Base-by-base conservation (phyloP, 306 rosid species). In the Glycine soja region DNA sequence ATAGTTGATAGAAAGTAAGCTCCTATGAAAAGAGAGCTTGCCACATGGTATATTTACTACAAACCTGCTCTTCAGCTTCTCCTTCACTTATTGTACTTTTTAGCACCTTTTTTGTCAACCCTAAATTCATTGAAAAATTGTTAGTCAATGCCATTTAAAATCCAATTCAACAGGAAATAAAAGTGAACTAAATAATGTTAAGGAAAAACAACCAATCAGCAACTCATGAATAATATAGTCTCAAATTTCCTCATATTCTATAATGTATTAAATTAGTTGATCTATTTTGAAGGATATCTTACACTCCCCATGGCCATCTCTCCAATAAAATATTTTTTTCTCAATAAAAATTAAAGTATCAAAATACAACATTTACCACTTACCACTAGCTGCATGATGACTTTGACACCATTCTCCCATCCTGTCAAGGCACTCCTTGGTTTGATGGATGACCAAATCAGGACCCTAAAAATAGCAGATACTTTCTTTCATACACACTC, bases 381-480 rank as follows among this genome's bases (percentile, higher is more conserved):
- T 88, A 95, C 99, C 99, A 86, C 99, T 95, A 57, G 89, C 97
- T 69, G 75, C 88, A 80, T 95, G 99, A 89, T 95, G 99, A 78
- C 70, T 90, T 81, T 87, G 94, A 86, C 99, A 95, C 99, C 99
- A 95, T 80, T 93, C 99, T 80, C 98, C 98, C 99, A 95, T 95
- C 63, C 45, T 52, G 75, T 93, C 98, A 80, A 95, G 85, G 86
- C 96, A 93, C 80, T 91, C 99, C 88, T 89, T 81, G 50, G 83
- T 82, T 87, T 95, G 99, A 82, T 88, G 95, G 80, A 95, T 93
- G 77, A 95, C 97, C 89, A 95, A 76, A 89, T 93, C 94, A 80
- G 99, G 99, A 85, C 99, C 99, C 99, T 95, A 81, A 76, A 24
- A 85, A 87, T 52, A 67, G 38, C 58, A 83, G 79, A 83, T 46